Base-by-base conservation (phyloP, 257 asterid species). In the Penstemon barbatus region DNA sequence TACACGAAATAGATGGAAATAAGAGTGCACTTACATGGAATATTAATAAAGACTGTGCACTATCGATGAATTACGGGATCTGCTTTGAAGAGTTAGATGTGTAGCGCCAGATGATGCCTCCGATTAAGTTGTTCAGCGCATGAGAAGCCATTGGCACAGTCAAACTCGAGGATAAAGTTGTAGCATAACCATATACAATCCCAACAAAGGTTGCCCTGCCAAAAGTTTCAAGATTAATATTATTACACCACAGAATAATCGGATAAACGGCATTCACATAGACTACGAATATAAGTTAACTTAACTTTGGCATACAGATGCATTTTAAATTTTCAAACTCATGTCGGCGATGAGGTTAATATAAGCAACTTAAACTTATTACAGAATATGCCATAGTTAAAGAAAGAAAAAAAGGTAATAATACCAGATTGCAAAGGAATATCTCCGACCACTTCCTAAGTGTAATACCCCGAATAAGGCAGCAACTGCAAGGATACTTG, bases 161-260 rank as follows among this genome's bases (percentile, higher is more conserved):
- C 6, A 87, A 43, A 74, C 86, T 88, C 2, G 94, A 81, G 6
- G 97, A 81, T 74, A 55, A 63, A 42, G 71, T 60, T 37, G 97
- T 78, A 8, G 84, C 79, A 52, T 78, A 90, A 19, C 99, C 97
- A 18, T 93, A 93, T 61, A 77, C 81, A 52, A 90, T n/a, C 64
- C 96, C 99, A 33, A 93, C 95, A 74, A 90, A 78, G 12, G 92
- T 93, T 19, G 98, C 96, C 97, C 98, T 93, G 85, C 37, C 45
- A 74, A 59, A 42, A n/a, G 33, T 55, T 74, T 40, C 39, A 73
- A 6, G 7, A 55, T 4, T 57, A 45, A 19, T 13, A 9, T 3
- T 36, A 12, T 37, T 5, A 45, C 10, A 42, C 13, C 13, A 19
- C 0, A 45, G 39, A 57, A 57, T 43, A 36, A 33, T 52, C 11